These are phyloP conservation scores for Aureobasidium sp. DNA, from an alignment of 2,329 filamentous ascomycete species.

Conservation along the genomic window DNA sequence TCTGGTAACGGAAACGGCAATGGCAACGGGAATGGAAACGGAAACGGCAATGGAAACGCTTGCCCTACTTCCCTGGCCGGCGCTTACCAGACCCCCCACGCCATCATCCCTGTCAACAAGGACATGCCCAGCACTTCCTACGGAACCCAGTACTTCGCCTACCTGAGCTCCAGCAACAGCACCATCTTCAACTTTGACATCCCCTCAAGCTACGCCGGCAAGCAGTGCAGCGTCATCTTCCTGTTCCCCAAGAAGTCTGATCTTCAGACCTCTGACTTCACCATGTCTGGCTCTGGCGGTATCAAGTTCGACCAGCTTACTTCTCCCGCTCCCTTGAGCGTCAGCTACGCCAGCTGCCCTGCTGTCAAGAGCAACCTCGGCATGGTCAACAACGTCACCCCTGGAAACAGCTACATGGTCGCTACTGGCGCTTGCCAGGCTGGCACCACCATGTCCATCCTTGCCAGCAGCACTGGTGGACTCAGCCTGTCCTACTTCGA, in stretches of 20 bases:
- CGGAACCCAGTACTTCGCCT: slow-evolving; percentile 32
- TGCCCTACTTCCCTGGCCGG: slow-evolving; percentile 19
- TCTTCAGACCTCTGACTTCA: slow-evolving; percentile 28
- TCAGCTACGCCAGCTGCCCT: slow-evolving; percentile 18
- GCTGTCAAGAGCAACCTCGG: not conserved
- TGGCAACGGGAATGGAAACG: not conserved
- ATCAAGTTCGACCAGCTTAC: slow-evolving; percentile 23
- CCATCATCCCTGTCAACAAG: slow-evolving; percentile 30
- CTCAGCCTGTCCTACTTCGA: slow-evolving; percentile 16
- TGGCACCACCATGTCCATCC: slow-evolving; percentile 18
- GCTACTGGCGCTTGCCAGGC: slow-evolving; percentile 19
- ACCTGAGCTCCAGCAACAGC: slow-evolving; percentile 30
- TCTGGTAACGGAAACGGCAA: not conserved
- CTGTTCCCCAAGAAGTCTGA: slow-evolving; percentile 31
- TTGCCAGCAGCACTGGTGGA: slow-evolving; percentile 15
- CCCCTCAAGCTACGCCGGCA: slow-evolving; percentile 28
- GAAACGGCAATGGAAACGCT: not conserved
- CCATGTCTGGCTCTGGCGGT: slow-evolving; percentile 31
- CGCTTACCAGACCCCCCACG: slow-evolving; percentile 26
- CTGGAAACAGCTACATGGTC: slow-evolving; percentile 23
- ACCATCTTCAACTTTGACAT: slow-evolving; percentile 41
- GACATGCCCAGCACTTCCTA: slow-evolving; percentile 29
- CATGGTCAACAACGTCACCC: slow-evolving; percentile 8
- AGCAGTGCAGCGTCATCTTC: slow-evolving; percentile 41
- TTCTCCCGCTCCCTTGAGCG: slow-evolving; percentile 15